Evolutionary conservation across 352 stramenopile genomes (phyloP).

Genomic region (Globisporangium takayamanum): DNA sequence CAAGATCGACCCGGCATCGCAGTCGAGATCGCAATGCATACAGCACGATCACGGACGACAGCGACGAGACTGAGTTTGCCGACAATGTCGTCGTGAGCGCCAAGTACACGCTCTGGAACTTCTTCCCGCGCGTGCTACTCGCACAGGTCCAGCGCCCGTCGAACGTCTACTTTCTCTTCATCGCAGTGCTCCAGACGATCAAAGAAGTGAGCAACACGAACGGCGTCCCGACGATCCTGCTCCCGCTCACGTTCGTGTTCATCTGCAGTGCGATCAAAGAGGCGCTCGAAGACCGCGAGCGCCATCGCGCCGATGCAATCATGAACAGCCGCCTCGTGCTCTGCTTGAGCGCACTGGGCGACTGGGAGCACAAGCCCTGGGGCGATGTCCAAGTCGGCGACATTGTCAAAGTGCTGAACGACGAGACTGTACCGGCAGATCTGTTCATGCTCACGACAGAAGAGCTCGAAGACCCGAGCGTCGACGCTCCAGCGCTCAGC

Average conservation of each 20-base stretch:
- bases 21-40: neutral
- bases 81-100: constrained; percentile 72
- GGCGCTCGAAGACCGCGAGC: constrained; percentile 73
- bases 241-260: constrained; percentile 73
- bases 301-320: constrained; percentile 63
- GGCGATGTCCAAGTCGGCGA: constrained; percentile 72
- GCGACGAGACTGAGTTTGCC: constrained; percentile 23
- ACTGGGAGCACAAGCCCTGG: constrained; percentile 52
- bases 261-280: constrained; percentile 80
- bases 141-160: constrained; percentile 67
- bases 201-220: constrained; percentile 81
- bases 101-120: constrained; percentile 82
- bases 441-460: constrained; percentile 61
- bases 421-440: constrained; percentile 62
- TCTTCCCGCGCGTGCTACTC: constrained; percentile 62
- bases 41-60: neutral
- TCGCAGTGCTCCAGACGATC: constrained; percentile 78
- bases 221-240: constrained; percentile 71
- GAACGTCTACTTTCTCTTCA: constrained; percentile 86
- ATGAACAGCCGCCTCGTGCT: constrained; percentile 63
- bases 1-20: neutral
- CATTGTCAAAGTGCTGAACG: constrained; percentile 67
- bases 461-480: constrained; percentile 40
- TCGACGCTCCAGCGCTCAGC: constrained; percentile 10
- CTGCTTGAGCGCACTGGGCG: constrained; percentile 32